phyloP scores from a whole-genome alignment of 805 yeast genomes.

The Ogataea salicorniae region DNA sequence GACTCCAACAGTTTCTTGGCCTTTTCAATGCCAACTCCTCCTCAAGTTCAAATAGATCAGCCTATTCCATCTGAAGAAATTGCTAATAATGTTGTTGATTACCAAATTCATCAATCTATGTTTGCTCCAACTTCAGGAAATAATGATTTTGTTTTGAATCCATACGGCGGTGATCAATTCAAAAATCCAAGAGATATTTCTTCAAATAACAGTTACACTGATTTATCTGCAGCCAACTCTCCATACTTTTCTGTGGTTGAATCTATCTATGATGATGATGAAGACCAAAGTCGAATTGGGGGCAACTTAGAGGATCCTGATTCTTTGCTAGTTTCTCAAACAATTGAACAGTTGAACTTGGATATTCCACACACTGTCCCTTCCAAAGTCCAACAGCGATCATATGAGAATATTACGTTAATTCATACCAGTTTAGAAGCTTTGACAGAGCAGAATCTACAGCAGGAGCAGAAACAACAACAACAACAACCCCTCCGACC shows the following conservation, averaged over 20 bases:
- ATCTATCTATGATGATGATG: constrained; percentile 20
- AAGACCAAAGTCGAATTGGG: background rate
- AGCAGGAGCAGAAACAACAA: constrained; percentile 14
- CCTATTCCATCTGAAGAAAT: background rate
- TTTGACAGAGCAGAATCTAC: constrained; percentile 21
- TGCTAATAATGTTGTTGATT: background rate
- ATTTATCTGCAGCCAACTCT: constrained; percentile 21
- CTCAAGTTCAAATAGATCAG: background rate
- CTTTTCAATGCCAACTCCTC: background rate
- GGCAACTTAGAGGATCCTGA: constrained; percentile 10
- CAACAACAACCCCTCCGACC: background rate
- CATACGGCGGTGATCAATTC: constrained; percentile 14
- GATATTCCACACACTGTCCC: constrained; percentile 3
- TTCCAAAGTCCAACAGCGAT: constrained; percentile 2
- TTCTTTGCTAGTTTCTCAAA: constrained; percentile 12
- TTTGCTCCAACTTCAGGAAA: constrained; percentile 5
- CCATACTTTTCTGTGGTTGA: constrained; percentile 26
- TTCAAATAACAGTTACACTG: constrained; percentile 13
- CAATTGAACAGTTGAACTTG: constrained; percentile 13
- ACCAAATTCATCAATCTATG: constrained; percentile 4
- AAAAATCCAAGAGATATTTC: constrained; percentile 11
- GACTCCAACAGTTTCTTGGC: background rate
- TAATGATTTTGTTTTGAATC: constrained; percentile 9
- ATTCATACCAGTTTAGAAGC: constrained; percentile 9
- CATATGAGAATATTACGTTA: constrained; percentile 9